Base-by-base conservation (phyloP, 371 early-diverging fungal genomes). In the Mortierella sp. region DNA sequence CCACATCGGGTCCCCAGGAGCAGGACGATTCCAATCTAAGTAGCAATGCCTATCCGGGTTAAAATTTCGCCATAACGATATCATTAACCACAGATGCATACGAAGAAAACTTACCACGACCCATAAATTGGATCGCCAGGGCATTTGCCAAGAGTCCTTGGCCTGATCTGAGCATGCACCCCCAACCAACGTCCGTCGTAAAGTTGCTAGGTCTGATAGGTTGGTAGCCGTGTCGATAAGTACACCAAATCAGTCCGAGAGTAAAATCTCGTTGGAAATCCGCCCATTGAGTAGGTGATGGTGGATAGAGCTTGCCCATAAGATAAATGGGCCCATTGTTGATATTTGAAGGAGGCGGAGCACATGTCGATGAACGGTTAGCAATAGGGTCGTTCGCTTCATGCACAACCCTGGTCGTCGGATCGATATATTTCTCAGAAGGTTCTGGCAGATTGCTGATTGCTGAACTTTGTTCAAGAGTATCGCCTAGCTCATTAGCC, bases 141-240 rank as follows among this genome's bases (percentile, higher is more conserved):
- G 97, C 92, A 73, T 96, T 95, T 1, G 96, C 96, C 61, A 99
- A 85, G 63, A 99, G 84, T 83, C 95, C 95, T 80, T 99, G 99
- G 0, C 97, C 98, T 45, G 95, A 95, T 35, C 99, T 85, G 52
- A 99, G 85, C 99, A 99, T 99, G 85, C 99, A 99, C 0, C 99
- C 99, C 97, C 97, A 97, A 3, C 97, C 97, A 49, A 93, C 90
- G 68, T 96, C 98, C 1, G 94, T 91, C 30, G 94, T 96, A 75
- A 91, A 95, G 37, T 85, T 86, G 26, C 94, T 90, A n/a, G 94
- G 91, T 63, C 90, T 85, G 64, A 97, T 95, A 3, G 94, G 91
- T 32, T 95, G 92, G 83, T 93, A 97, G 40, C 92, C 89, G 74
- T 94, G 91, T 62, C 98, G 89, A 83, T 98, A 98, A 5, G 98